Base-by-base conservation (phyloP, 2,329 filamentous ascomycete genomes). In the Colletotrichum sp. region DNA sequence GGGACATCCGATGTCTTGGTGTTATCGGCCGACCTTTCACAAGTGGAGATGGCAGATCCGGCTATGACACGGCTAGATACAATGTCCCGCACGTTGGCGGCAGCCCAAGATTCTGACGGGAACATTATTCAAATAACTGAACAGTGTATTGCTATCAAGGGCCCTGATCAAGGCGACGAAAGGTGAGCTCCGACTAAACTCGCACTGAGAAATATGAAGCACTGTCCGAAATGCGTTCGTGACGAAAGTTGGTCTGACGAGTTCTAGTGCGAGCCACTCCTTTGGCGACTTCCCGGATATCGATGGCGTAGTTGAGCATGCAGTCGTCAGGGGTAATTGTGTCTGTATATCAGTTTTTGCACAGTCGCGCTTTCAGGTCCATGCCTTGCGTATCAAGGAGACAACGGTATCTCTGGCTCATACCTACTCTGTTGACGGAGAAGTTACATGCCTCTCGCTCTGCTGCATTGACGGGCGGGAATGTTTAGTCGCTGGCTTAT, bases 41-140 rank as follows among this genome's bases (percentile, higher is more conserved):
- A 88, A 32, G 87, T 87, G 13, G 83, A 81, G 30, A 86, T 88
- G n/a, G 81, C 88, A 28, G 81, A 85, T 8, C 78, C 86, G 8
- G 85, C 87, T 8, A 78, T 80, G 3, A 85, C 86, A 1, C 82
- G 83, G 10, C 91, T 92, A 74, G 91, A 93, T 79, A 81, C 90
- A 18, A 82, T 83, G 3, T 89, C 87, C 6, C 85, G 88, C 60
- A 93, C 92, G 1, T 82, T 93, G 30, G 86, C 86, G 24, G 86
- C 88, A 15, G 81, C 82, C 5, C 83, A 85, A 36, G 79, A 84
- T 13, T 79, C 82, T 7, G 81, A 83, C 5, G 83, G 84, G 2
- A 81, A 80, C 2, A 84, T 89, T 7, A 81, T 92, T 4, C 92
- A 93, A 79, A 84, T 93, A 6, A 93, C 92, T 1, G 88, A 90